phyloP scores from a whole-genome alignment of 2,329 filamentous ascomycete species.

The Fusarium humuli region DNA sequence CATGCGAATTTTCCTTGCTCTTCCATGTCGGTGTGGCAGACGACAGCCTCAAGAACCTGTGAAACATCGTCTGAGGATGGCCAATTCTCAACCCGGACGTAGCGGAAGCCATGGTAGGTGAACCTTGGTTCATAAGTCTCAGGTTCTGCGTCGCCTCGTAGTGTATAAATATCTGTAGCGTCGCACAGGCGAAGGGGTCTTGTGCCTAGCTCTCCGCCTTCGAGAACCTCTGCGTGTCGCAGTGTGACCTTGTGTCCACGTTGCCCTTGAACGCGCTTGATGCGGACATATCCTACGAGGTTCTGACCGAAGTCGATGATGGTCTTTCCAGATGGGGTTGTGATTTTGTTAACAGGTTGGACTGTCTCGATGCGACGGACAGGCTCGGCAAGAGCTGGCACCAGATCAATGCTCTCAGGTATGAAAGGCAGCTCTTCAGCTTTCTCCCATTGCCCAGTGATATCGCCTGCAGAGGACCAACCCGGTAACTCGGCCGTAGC shows the following conservation, averaged over 20 bases:
- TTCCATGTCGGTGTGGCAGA: slow-evolving; percentile 65
- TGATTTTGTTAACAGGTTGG: slow-evolving; percentile 49
- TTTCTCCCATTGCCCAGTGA: not conserved
- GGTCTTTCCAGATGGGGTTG: slow-evolving; percentile 56
- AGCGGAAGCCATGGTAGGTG: slow-evolving; percentile 68
- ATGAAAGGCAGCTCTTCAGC: slow-evolving; percentile 9
- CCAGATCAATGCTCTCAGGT: slow-evolving; percentile 41
- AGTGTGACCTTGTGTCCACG: slow-evolving; percentile 56
- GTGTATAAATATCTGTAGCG: slow-evolving; percentile 61
- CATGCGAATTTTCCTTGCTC: slow-evolving; percentile 63
- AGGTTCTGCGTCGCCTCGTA: slow-evolving; percentile 20
- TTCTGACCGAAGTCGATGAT: slow-evolving; percentile 69
- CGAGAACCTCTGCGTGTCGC: slow-evolving; percentile 66
- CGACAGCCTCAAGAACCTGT: slow-evolving; percentile 47
- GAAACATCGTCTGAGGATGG: slow-evolving; percentile 39
- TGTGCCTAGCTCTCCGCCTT: slow-evolving; percentile 57
- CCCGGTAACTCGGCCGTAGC: slow-evolving; percentile 43
- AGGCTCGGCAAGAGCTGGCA: slow-evolving; percentile 42
- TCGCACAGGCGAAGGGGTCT: slow-evolving; percentile 59
- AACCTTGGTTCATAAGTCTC: slow-evolving; percentile 57
- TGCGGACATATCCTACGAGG: slow-evolving; percentile 62
- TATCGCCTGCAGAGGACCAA: slow-evolving; percentile 26
- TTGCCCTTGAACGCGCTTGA: slow-evolving; percentile 53
- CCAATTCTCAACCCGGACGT: slow-evolving; percentile 62
- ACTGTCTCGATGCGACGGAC: slow-evolving; percentile 53